Percentiles rank a stretch among this genome's conserved stretches.
phyloP scores from a whole-genome alignment of 768 basidiomycete species.

The Kwoniella dejecticola region DNA sequence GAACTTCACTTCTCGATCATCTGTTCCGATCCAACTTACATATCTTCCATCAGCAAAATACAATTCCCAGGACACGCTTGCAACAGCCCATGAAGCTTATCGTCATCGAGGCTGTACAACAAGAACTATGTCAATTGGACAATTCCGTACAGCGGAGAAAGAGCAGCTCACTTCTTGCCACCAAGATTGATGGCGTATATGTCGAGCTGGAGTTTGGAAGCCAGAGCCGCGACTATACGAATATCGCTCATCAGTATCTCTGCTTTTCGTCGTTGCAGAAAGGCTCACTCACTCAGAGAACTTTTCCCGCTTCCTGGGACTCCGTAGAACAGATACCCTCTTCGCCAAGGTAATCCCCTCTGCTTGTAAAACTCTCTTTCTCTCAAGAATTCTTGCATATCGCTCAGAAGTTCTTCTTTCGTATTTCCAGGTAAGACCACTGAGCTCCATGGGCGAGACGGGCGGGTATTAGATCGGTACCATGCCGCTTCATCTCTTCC shows the following conservation, averaged over 20 bases:
- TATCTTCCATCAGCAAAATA: constrained; percentile 23
- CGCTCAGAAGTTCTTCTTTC: constrained; percentile 32
- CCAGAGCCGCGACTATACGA: constrained; percentile 66
- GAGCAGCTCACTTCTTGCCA: background rate
- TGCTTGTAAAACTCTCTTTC: constrained; percentile 26
- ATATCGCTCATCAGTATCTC: background rate
- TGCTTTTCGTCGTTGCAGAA: background rate
- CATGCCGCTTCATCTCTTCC: background rate
- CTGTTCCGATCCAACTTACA: too few relatives aligned
- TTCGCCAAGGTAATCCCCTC: constrained; percentile 32
- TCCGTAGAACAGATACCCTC: constrained; percentile 29
- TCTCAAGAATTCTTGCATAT: constrained; percentile 30
- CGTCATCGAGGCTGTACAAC: constrained; percentile 21
- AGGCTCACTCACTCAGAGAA: constrained; percentile 12
- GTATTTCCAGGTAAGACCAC: constrained; percentile 23
- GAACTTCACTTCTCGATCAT: background rate
- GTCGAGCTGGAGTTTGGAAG: constrained; percentile 48
- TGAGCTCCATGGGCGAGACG: constrained; percentile 24
- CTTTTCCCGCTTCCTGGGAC: constrained; percentile 21
- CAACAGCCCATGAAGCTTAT: background rate
- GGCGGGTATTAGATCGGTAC: constrained; percentile 4
- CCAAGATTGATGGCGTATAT: constrained; percentile 26
- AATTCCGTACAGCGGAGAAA: background rate
- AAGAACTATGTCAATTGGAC: too few relatives aligned
- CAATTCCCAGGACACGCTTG: constrained; percentile 7